Evolutionary conservation across 176 grass and related monocot species (phyloP), one percentile per base, ranked within the genome.

Genomic region (Oryza punctata): DNA sequence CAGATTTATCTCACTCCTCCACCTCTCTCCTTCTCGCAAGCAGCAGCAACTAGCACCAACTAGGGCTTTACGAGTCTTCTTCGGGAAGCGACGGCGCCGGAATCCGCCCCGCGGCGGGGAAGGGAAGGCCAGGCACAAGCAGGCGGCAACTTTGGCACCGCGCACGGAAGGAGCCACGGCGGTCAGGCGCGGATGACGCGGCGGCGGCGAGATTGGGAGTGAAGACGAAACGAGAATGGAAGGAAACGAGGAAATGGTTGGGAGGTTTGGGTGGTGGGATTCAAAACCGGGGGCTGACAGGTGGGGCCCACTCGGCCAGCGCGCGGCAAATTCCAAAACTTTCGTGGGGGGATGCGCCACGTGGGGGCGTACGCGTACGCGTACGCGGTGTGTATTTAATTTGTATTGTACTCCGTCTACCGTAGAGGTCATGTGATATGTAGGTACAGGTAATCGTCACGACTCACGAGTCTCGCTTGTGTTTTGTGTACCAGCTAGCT

Each of bases 241-340:
- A 5, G 81, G 44, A 72, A 57, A 76, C 1, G 67, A 35, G 86
- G 61, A 23, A 26, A 69, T 50, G 63, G 69, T 45, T 57, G 69
- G 69, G 70, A n/a, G 63, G 69, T 45, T 57, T 60, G 69, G 70
- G 28, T 74, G 54, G 65, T 1, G 11, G 64, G 21, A 57, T 90
- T 86, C 71, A 45, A 91, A 91, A 59, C 69, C 29, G 79, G 52
- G 10, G 2, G 67, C 81, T 83, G 83, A 1, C 86, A 6, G 41
- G 85, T 65, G 75, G 84, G 75, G 21, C 73, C 73, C 75, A 19
- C 0, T 0, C 0, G 14, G 45, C 15, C 28, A 70, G 60, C 67
- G 89, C 85, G 89, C 89, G 89, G 89, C 89, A 91, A 91, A 60
- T 12, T 91, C 80, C 85, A 63, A 91, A 81, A 32, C 72, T 74